phyloP scores from a whole-genome alignment of 192 early-diverging fungal genomes.

The Radiomyces spectabilis region DNA sequence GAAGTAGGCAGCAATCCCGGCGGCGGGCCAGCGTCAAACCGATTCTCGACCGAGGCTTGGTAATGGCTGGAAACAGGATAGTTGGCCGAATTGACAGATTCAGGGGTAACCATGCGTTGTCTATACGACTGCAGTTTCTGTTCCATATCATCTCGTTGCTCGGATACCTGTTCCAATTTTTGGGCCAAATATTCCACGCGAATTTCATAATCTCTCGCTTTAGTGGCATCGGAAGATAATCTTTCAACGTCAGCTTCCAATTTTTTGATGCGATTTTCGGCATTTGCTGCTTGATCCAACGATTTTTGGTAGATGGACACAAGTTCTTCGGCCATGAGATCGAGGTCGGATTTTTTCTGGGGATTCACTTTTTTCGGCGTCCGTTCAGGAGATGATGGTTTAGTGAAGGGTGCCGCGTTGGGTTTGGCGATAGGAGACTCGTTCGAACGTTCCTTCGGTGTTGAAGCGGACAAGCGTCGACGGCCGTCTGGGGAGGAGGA shows the following conservation, averaged over 20 bases:
- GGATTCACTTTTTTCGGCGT: too few relatives aligned
- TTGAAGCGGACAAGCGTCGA: too few relatives aligned
- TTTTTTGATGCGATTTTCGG: constrained; percentile 3
- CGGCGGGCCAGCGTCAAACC: too few relatives aligned
- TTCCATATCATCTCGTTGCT: constrained; percentile 14
- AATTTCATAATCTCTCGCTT: constrained; percentile 20
- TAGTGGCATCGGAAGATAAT: constrained; percentile 6
- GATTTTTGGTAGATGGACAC: not conserved
- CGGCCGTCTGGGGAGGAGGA: too few relatives aligned
- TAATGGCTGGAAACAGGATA: not conserved
- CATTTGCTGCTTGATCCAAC: not conserved
- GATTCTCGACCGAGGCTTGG: not conserved
- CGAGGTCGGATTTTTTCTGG: not conserved
- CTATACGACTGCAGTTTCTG: constrained; percentile 4
- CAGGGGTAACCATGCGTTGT: not conserved
- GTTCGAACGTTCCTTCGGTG: too few relatives aligned
- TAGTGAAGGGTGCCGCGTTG: too few relatives aligned
- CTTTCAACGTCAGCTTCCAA: constrained; percentile 13
- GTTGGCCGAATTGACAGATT: not conserved
- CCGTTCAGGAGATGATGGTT: too few relatives aligned
- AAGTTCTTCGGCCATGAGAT: constrained; percentile 7
- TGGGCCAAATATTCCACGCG: constrained; percentile 19
- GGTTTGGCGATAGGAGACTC: too few relatives aligned
- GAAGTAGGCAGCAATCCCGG: too few relatives aligned
- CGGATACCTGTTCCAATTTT: constrained; percentile 22